A percentile compares a stretch with the other conserved stretches of the same genome.
These are phyloP conservation scores for Gentiana straminea DNA, from an alignment of 257 asterid genomes.

Conservation along the genomic window DNA sequence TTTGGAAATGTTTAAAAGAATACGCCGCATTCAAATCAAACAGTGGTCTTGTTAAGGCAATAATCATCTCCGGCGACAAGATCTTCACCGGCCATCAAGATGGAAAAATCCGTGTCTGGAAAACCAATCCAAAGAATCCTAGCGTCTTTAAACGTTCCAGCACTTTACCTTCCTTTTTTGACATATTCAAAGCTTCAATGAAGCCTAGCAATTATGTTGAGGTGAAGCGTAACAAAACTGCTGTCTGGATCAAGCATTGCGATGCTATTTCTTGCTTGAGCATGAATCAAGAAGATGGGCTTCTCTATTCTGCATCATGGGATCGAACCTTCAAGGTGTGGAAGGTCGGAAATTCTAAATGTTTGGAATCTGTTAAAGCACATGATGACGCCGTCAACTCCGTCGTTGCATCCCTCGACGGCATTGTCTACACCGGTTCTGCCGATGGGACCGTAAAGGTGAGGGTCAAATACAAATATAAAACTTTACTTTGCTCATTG, in stretches of 20 bases:
- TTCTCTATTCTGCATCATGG: slow-evolving; percentile 73
- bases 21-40: slow-evolving; percentile 62
- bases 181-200: slow-evolving; percentile 56
- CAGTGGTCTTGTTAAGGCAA: slow-evolving; percentile 73
- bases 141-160: slow-evolving; percentile 42
- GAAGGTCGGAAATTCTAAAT: slow-evolving; percentile 49
- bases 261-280: slow-evolving; percentile 76
- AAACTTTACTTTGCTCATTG: too few species aligned
- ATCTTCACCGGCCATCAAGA: slow-evolving; percentile 82
- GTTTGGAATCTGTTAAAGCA: slow-evolving; percentile 73
- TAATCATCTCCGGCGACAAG: slow-evolving; percentile 48
- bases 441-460: slow-evolving; percentile 76
- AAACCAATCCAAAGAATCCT: slow-evolving; percentile 37
- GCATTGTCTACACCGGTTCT: slow-evolving; percentile 64
- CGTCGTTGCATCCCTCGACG: slow-evolving; percentile 48
- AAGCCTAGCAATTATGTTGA: slow-evolving; percentile 59
- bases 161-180: slow-evolving; percentile 54
- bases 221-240: slow-evolving; percentile 39
- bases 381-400: slow-evolving; percentile 78
- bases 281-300: slow-evolving; percentile 44
- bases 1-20: slow-evolving; percentile 58
- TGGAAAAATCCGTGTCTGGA: slow-evolving; percentile 69
- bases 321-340: slow-evolving; percentile 74
- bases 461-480: slow-evolving; percentile 16
- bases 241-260: slow-evolving; percentile 66